Conservation (phyloP, 495 filamentous ascomycete species). For the Aspergillus haitiensis region DNA sequence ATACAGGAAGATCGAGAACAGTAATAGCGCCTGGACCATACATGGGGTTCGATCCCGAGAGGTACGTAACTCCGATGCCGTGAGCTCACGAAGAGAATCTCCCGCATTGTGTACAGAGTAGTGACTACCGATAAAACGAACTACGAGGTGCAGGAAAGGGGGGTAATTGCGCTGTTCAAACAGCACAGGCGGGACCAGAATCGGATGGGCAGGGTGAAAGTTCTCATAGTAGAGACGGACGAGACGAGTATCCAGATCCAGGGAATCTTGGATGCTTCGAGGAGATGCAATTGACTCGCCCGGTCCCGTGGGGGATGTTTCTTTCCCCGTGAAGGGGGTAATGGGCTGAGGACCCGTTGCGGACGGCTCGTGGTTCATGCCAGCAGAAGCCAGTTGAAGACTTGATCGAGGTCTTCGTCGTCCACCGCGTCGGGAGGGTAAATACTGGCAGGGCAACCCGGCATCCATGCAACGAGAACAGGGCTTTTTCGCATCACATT, state of each 20-base stretch:
- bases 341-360: too few species aligned
- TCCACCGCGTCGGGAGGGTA: slow-evolving; percentile 42
- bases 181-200: slow-evolving; percentile 34
- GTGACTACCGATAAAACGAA: slow-evolving; percentile 42
- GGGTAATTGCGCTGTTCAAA: slow-evolving; percentile 43
- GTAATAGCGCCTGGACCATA: slow-evolving; percentile 41
- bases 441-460: slow-evolving; percentile 34
- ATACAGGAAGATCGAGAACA: slow-evolving; percentile 40
- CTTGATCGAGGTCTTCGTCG: slow-evolving; percentile 31
- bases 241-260: slow-evolving; percentile 32
- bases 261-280: too few species aligned
- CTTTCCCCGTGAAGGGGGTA: too few species aligned
- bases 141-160: slow-evolving; percentile 35
- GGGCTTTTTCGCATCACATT: slow-evolving; percentile 41
- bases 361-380: too few species aligned
- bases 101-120: slow-evolving; percentile 30
- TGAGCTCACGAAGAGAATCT: slow-evolving; percentile 29
- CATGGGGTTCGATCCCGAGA: slow-evolving; percentile 32
- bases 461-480: slow-evolving; percentile 40
- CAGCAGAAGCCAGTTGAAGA: neutral
- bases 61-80: slow-evolving; percentile 29
- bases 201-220: slow-evolving; percentile 43
- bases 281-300: too few species aligned
- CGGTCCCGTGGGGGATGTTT: too few species aligned
- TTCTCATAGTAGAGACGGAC: slow-evolving; percentile 42